These are phyloP conservation scores for Hyphopichia buzzinii DNA, from an alignment of 1,139 yeast genomes.

Conservation along the genomic window DNA sequence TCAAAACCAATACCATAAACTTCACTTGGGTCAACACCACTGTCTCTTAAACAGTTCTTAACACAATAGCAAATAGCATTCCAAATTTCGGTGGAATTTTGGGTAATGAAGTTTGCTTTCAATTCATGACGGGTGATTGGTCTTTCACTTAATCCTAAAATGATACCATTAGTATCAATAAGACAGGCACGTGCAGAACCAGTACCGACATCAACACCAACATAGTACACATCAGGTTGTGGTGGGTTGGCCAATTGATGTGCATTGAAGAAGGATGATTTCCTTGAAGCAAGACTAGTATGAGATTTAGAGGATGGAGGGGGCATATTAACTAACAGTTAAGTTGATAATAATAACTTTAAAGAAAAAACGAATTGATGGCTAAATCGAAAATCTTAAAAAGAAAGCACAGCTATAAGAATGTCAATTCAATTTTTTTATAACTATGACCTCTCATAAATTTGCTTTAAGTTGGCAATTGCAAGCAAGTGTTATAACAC, in stretches of 20 bases:
- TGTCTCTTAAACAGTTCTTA: constrained; percentile 65
- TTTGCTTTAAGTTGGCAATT: background rate
- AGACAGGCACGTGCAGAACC: constrained; percentile 96
- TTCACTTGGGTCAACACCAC: constrained; percentile 63
- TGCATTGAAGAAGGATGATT: constrained; percentile 38
- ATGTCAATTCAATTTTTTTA: constrained; percentile 3
- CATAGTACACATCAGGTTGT: constrained; percentile 58
- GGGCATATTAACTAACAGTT: constrained; percentile 5
- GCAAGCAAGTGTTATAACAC: background rate
- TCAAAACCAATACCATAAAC: constrained; percentile 92
- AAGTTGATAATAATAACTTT: background rate
- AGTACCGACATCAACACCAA: constrained; percentile 97
- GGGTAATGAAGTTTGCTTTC: constrained; percentile 71
- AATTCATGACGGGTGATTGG: constrained; percentile 76
- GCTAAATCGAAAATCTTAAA: too few species aligned
- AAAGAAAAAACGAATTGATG: too few species aligned
- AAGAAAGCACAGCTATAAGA: too few species aligned
- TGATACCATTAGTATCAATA: constrained; percentile 79
- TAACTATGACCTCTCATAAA: background rate
- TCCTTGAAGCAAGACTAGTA: constrained; percentile 40
- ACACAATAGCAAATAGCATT: constrained; percentile 82
- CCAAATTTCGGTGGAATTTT: constrained; percentile 94
- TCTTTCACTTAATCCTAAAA: constrained; percentile 76
- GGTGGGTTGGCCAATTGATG: constrained; percentile 34
- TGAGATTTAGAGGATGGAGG: constrained; percentile 26